Evolutionary conservation across 2,329 filamentous ascomycete species (phyloP), one percentile per base, ranked within the genome.

Genomic region (Botrytis pseudocinerea): DNA sequence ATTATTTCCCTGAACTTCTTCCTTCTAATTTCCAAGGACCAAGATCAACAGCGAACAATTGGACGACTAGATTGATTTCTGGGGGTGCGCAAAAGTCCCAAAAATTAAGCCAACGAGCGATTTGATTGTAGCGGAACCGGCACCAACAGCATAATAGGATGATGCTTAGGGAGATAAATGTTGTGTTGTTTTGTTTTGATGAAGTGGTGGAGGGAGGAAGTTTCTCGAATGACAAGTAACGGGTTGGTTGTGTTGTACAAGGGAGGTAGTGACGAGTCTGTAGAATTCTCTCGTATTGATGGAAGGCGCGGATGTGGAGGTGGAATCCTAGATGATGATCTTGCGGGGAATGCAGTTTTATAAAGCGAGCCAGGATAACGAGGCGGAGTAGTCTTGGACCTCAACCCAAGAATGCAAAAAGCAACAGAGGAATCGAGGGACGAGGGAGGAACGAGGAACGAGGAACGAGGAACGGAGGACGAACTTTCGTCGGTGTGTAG

Each of bases 281-380:
- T 65, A 44, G 44, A 65, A 65, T 65, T 65, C 63, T 38, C 46
- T 68, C n/a, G 46, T 40, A 54, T 68, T 22, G 5, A 59, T 69
- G 65, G 46, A 57, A 68, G n/a, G 48, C 16, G 35, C 18, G n/a
- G 35, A 57, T 57, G 48, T 42, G 8, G 32, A 32, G 38, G 48
- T 32, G 10, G n/a, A 32, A 28, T 32, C n/a, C 20, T 32, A 20
- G 59, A n/a, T 20, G 62, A 64, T 68, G 64, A 68, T 68, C 46
- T 68, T 25, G 64, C 35, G 65, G 65, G 65, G 65, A 68, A 68
- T 68, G 65, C 7, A 22, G 65, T 18, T 68, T 57, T 54, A 42
- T 42, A 40, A 40, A 48, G 35, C n/a, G 40, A 62, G 61, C 28
- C 46, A 68, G 48, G 65, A 57, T 57, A 32, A 8, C 32, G 65